Evolutionary conservation across 441 rosid species (phyloP).

Genomic region (Bruguiera hainesii): DNA sequence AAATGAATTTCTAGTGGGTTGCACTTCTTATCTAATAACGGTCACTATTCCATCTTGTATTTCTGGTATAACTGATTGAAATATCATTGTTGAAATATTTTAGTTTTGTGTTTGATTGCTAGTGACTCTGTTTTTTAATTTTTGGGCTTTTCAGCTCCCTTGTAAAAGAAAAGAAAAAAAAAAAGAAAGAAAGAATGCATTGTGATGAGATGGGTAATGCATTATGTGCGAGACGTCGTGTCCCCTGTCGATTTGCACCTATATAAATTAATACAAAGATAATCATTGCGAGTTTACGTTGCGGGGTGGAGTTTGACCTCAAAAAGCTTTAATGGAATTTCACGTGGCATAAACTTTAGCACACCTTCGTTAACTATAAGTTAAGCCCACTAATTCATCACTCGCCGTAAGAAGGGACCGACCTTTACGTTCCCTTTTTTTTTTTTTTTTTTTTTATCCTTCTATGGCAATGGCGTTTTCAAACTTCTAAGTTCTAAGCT

Average conservation of each 20-base stretch:
- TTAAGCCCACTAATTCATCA: constrained; percentile 18
- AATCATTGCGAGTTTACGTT: constrained; percentile 20
- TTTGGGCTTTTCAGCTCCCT: no score
- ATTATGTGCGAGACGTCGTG: not conserved
- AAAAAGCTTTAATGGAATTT: constrained; percentile 16
- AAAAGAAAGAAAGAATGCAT: no score
- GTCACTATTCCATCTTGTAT: no score
- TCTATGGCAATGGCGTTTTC: not conserved
- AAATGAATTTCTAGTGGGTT: no score
- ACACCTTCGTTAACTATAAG: constrained; percentile 17
- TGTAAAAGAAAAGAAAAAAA: no score
- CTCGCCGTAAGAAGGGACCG: constrained; percentile 5
- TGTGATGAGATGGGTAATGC: no score
- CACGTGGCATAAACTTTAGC: constrained; percentile 22
- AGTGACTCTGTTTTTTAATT: no score
- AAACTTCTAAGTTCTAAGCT: no score
- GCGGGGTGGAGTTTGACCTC: constrained; percentile 33
- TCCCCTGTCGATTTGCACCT: constrained; percentile 15
- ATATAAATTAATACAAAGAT: not conserved
- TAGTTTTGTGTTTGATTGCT: no score
- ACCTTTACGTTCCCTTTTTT: not conserved
- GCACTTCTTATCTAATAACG: no score
- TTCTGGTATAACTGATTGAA: no score
- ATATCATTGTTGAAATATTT: no score
- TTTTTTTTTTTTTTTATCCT: not conserved